Evolutionary conservation across 1,139 yeast genomes (phyloP).

Genomic region (Hanseniaspora sp.): DNA sequence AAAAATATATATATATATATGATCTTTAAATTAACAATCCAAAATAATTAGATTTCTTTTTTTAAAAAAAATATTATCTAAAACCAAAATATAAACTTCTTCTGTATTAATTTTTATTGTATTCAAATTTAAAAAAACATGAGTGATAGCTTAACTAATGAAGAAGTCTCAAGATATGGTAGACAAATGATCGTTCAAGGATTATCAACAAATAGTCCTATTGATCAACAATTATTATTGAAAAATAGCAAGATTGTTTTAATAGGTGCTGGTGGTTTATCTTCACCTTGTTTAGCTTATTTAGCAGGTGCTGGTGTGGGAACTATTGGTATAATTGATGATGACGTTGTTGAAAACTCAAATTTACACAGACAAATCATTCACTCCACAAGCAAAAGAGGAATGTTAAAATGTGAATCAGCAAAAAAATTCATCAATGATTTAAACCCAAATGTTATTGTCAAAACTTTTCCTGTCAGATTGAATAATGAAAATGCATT

Average conservation of each 20-base stretch:
- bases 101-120: too few species aligned
- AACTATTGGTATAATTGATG: conserved; percentile 71
- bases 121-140: not conserved
- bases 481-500: conserved; percentile 52
- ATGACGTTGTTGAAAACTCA: conserved; percentile 71
- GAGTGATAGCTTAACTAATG: conserved; percentile 28
- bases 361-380: conserved; percentile 84
- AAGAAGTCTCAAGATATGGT: conserved; percentile 78
- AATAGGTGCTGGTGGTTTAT: conserved; percentile 94
- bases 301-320: conserved; percentile 86
- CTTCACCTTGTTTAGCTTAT: conserved; percentile 82
- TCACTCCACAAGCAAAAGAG: conserved; percentile 58
- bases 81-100: too few species aligned
- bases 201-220: conserved; percentile 3
- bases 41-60: too few species aligned
- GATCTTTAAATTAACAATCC: too few species aligned
- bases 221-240: conserved; percentile 41
- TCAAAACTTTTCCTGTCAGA: conserved; percentile 43
- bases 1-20: too few species aligned
- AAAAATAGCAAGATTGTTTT: conserved; percentile 54
- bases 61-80: too few species aligned
- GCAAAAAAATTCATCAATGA: conserved; percentile 46
- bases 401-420: conserved; percentile 63
- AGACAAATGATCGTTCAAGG: conserved; percentile 67
- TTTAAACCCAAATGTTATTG: conserved; percentile 58